phyloP scores from a whole-genome alignment of 108 stramenopile species.

The Parietichytrium sp. region DNA sequence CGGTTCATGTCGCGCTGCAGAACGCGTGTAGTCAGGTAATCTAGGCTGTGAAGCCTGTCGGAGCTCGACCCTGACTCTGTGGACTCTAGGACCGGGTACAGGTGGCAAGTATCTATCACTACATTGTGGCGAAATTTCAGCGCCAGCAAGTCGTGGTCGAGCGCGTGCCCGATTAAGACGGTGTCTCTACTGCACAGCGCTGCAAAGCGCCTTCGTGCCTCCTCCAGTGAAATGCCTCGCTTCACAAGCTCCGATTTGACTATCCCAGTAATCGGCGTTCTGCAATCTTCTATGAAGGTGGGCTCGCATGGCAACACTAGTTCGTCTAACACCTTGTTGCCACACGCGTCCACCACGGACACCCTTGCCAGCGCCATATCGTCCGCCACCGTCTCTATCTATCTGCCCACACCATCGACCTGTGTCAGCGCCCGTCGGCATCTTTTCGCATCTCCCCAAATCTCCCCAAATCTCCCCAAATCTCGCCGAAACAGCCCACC shows the following conservation, averaged over 20 bases:
- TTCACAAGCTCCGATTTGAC: background rate
- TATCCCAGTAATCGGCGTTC: background rate
- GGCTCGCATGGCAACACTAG: slow-evolving; percentile 31
- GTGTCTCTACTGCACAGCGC: background rate
- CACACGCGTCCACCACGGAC: background rate
- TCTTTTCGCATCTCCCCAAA: too few species aligned
- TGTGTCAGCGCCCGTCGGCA: too few species aligned
- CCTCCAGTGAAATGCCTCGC: background rate
- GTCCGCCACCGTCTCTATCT: background rate
- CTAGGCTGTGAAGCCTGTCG: slow-evolving; percentile 6
- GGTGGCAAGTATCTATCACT: slow-evolving; percentile 7
- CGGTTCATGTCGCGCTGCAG: slow-evolving; percentile 15
- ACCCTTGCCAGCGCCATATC: slow-evolving; percentile 28
- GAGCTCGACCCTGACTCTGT: background rate
- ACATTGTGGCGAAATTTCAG: background rate
- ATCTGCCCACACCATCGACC: too few species aligned
- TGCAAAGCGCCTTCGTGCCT: slow-evolving; percentile 5
- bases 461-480: too few species aligned
- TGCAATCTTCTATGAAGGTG: background rate
- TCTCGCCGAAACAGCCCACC: too few species aligned
- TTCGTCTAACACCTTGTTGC: background rate
- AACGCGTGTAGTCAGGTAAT: background rate
- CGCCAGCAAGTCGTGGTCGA: slow-evolving; percentile 24
- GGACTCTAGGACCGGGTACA: background rate
- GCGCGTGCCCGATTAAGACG: slow-evolving; percentile 5